Evolutionary conservation across 345 rosid species (phyloP).

Genomic region (Anastatica hierochuntica): DNA sequence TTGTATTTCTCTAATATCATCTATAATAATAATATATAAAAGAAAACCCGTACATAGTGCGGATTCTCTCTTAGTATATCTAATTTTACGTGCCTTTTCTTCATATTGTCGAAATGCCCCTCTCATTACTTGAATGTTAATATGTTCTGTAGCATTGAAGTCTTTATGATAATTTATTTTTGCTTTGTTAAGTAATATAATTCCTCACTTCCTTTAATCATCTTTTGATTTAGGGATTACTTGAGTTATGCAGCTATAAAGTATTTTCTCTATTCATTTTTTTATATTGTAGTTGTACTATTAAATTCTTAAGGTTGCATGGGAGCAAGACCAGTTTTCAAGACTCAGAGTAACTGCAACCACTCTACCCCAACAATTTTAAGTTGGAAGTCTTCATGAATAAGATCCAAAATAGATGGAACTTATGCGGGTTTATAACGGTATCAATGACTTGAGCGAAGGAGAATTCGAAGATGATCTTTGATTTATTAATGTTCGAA

Average conservation of each 20-base stretch:
- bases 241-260: neutral
- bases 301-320: conserved; percentile 64
- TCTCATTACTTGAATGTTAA: neutral
- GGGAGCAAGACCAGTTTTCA: conserved; percentile 99
- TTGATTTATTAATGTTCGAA: too few relatives aligned
- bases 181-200: neutral
- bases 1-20: too few relatives aligned
- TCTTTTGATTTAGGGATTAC: neutral
- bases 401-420: too few relatives aligned
- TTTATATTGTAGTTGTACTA: neutral
- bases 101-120: too few relatives aligned
- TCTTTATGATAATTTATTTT: neutral
- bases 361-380: conserved; percentile 68
- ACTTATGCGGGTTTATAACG: too few relatives aligned
- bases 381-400: conserved; percentile 73
- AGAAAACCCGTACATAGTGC: too few relatives aligned
- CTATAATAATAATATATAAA: too few relatives aligned
- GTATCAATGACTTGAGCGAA: too few relatives aligned
- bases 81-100: too few relatives aligned
- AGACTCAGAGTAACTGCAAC: conserved; percentile 91
- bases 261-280: neutral
- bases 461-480: too few relatives aligned
- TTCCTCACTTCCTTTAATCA: neutral
- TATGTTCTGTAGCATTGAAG: neutral
- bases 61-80: too few relatives aligned